phyloP scores from a whole-genome alignment of 2,329 filamentous ascomycete species.

The Phialemonium atrogriseum region DNA sequence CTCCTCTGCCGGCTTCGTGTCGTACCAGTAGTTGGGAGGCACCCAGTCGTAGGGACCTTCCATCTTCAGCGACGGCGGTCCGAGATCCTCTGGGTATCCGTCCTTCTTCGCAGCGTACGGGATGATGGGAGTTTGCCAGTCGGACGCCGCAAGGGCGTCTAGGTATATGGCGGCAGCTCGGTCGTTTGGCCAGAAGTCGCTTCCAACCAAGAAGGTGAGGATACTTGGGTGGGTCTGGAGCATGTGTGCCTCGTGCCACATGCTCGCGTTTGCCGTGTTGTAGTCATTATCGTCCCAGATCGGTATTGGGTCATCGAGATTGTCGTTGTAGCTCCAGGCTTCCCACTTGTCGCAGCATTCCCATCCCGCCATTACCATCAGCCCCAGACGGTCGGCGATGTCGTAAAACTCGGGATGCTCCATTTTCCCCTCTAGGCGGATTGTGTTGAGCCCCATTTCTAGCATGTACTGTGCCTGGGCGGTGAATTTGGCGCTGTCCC shows the following conservation, averaged over 20 bases:
- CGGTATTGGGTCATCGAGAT: slow-evolving; percentile 28
- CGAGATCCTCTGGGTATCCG: slow-evolving; percentile 42
- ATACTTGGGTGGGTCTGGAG: slow-evolving; percentile 53
- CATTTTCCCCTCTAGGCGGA: slow-evolving; percentile 56
- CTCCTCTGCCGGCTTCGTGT: slow-evolving; percentile 25
- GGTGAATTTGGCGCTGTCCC: slow-evolving; percentile 37
- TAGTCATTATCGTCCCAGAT: slow-evolving; percentile 48
- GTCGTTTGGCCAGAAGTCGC: slow-evolving; percentile 56
- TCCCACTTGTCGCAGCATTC: slow-evolving; percentile 65
- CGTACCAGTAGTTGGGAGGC: slow-evolving; percentile 57
- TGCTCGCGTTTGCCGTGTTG: slow-evolving; percentile 40
- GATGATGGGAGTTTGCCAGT: slow-evolving; percentile 51
- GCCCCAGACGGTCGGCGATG: slow-evolving; percentile 47
- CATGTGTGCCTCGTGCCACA: slow-evolving; percentile 52
- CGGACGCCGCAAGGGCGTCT: slow-evolving; percentile 35
- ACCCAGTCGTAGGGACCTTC: slow-evolving; percentile 60
- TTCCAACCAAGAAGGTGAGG: slow-evolving; percentile 50
- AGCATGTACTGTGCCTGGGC: slow-evolving; percentile 44
- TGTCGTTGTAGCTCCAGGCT: slow-evolving; percentile 51
- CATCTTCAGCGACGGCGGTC: slow-evolving; percentile 57
- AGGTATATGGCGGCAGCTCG: slow-evolving; percentile 45
- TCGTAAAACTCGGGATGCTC: slow-evolving; percentile 54
- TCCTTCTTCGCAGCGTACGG: slow-evolving; percentile 45
- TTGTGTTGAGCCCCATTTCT: slow-evolving; percentile 54
- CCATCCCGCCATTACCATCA: slow-evolving; percentile 57